Evolutionary conservation across 371 early-diverging fungal species (phyloP), one percentile per base, ranked within the genome.

Genomic region (Mortierella sp.): DNA sequence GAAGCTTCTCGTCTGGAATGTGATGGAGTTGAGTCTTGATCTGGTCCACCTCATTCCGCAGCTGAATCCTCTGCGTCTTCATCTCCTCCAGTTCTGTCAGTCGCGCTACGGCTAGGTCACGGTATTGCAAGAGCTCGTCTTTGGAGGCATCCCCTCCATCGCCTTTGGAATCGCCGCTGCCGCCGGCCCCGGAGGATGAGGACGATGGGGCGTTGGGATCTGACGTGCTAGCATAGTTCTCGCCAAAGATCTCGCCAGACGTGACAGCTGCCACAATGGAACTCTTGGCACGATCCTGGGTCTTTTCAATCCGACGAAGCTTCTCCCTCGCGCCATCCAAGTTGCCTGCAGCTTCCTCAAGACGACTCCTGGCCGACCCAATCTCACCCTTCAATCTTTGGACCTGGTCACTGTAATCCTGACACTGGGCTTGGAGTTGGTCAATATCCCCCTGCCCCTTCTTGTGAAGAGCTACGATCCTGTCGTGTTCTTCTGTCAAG

Each of bases 41-140:
- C 19, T 79, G 63, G 49, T 90, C 89, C 12, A 90, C 41, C 50
- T 84, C 81, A 24, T 74, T 71, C 54, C 59, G 67, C 28, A 89
- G 51, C 49, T 80, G 71, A 9, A 83, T 62, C 53, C 83, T 76
- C 41, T 88, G 83, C 12, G 63, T 67, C 48, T 80, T 80, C 69
- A 88, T 60, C 43, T 80, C 79, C 46, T 88, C 85, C 21, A 91
- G 73, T 57, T 90, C 90, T 5, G 73, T 58, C 63, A 90, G 63
- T 8, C 91, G 82, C 5, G 67, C 52, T 59, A 84, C 80, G 5
- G 88, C 83, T n/a, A 84, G 41, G 24, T 82, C 81, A 2, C 84
- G 72, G 37, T 58, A 64, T 45, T 81, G 83, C 16, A 85, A 57
- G 48, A 78, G 56, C 19, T 71, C 79, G 37, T 77, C 79, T n/a